Evolutionary conservation across 495 filamentous ascomycete genomes (phyloP).

Genomic region (Penicillium canariense): DNA sequence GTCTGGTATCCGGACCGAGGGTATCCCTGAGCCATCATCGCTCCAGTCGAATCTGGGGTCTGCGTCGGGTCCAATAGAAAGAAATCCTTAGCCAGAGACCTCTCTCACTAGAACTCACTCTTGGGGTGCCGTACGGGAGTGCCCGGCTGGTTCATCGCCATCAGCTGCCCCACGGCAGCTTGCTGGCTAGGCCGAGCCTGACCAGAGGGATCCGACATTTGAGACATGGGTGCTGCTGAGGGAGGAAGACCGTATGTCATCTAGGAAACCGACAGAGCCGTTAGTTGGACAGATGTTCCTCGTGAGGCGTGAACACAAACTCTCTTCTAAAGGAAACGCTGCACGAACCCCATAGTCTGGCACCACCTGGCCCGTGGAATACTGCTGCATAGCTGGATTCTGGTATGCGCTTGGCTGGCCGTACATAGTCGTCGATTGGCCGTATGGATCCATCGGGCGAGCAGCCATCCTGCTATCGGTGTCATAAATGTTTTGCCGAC

Average conservation of each 20-base stretch:
- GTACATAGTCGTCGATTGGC: slow-evolving; percentile 40
- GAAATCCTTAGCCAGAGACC: slow-evolving; percentile 32
- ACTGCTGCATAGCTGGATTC: slow-evolving; percentile 36
- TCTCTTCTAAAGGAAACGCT: background rate
- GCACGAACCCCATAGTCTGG: slow-evolving; percentile 45
- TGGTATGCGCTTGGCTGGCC: slow-evolving; percentile 38
- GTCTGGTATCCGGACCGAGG: slow-evolving; percentile 34
- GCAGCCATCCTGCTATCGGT: slow-evolving; percentile 37
- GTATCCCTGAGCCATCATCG: slow-evolving; percentile 44
- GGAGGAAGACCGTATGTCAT: slow-evolving; percentile 37
- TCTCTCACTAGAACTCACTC: slow-evolving; percentile 22
- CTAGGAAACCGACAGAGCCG: slow-evolving; percentile 14
- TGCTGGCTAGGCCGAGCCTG: slow-evolving; percentile 40
- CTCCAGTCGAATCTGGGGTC: slow-evolving; percentile 42
- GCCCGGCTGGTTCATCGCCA: slow-evolving; percentile 42
- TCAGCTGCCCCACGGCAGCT: slow-evolving; percentile 41
- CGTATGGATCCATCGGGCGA: slow-evolving; percentile 43
- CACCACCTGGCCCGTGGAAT: slow-evolving; percentile 40
- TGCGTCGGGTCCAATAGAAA: slow-evolving; percentile 24
- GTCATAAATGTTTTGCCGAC: slow-evolving; percentile 41
- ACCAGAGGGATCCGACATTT: slow-evolving; percentile 39
- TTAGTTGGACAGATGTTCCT: background rate
- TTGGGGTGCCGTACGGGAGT: slow-evolving; percentile 45
- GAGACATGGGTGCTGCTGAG: slow-evolving; percentile 33
- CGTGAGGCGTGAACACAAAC: background rate